These are phyloP conservation scores for Neoarthrinium moseri DNA, from an alignment of 2,329 filamentous ascomycete genomes.

Conservation along the genomic window DNA sequence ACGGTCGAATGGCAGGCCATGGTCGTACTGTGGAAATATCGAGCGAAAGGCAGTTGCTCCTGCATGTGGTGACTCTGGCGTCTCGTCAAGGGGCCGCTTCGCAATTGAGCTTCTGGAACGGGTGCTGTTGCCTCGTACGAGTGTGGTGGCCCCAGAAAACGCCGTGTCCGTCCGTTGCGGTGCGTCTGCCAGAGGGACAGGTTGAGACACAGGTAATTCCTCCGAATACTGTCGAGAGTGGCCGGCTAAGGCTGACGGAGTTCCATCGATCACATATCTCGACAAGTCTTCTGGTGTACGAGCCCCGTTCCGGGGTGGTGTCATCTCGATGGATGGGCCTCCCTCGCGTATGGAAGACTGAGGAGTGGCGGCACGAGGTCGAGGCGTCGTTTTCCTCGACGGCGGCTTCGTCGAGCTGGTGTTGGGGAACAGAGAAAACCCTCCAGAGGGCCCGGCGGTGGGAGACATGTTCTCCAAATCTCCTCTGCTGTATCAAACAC, in stretches of 20 bases:
- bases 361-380: conserved; percentile 23
- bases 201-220: conserved; percentile 33
- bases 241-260: conserved; percentile 16
- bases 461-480: conserved; percentile 3
- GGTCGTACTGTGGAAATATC: conserved; percentile 76
- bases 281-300: conserved; percentile 24
- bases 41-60: conserved; percentile 54
- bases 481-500: no score
- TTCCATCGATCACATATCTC: conserved; percentile 27
- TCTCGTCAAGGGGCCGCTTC: conserved; percentile 46
- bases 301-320: conserved; percentile 24
- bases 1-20: conserved; percentile 60
- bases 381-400: conserved; percentile 41
- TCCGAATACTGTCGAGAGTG: conserved; percentile 23
- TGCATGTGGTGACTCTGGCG: conserved; percentile 22
- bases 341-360: conserved; percentile 23
- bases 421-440: conserved; percentile 59
- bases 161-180: conserved; percentile 49
- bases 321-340: conserved; percentile 27
- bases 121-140: conserved; percentile 48
- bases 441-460: conserved; percentile 27
- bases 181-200: conserved; percentile 39
- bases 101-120: conserved; percentile 56
- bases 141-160: conserved; percentile 49
- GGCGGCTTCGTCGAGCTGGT: conserved; percentile 39